Conservation (phyloP, 306 rosid genomes). For the Begonia loranthoides region DNA sequence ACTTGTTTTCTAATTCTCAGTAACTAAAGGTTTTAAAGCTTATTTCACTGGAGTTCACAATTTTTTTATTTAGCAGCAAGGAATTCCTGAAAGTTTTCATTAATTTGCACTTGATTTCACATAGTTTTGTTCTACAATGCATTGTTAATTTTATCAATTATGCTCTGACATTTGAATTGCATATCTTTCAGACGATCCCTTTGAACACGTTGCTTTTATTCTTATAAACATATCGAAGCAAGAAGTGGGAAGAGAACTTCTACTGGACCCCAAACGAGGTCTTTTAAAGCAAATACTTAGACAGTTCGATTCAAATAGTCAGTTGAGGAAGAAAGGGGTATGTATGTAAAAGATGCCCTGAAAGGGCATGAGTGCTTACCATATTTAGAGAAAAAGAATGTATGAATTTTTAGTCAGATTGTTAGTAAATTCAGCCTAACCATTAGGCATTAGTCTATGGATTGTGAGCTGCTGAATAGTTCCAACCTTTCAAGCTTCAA, state of each 20-base stretch:
- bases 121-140: background rate
- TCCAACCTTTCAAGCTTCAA: too few species aligned
- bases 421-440: too few species aligned
- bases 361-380: background rate
- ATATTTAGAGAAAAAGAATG: too few species aligned
- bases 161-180: constrained; percentile 7
- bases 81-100: too few species aligned
- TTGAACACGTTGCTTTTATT: constrained; percentile 87
- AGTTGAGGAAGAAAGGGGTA: constrained; percentile 92
- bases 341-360: constrained; percentile 14
- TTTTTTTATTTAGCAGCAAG: background rate
- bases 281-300: constrained; percentile 79
- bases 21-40: background rate
- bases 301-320: constrained; percentile 70
- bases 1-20: constrained; percentile 7
- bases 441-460: too few species aligned
- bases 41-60: background rate
- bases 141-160: background rate
- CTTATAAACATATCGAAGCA: constrained; percentile 83
- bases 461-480: too few species aligned
- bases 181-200: constrained; percentile 59
- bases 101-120: too few species aligned
- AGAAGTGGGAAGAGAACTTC: constrained; percentile 73
- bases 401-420: too few species aligned
- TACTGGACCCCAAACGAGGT: constrained; percentile 72